Evolutionary conservation across 2,329 filamentous ascomycete species (phyloP), one percentile per base, ranked within the genome.

Genomic region (Calonectria pseudoreteaudii): DNA sequence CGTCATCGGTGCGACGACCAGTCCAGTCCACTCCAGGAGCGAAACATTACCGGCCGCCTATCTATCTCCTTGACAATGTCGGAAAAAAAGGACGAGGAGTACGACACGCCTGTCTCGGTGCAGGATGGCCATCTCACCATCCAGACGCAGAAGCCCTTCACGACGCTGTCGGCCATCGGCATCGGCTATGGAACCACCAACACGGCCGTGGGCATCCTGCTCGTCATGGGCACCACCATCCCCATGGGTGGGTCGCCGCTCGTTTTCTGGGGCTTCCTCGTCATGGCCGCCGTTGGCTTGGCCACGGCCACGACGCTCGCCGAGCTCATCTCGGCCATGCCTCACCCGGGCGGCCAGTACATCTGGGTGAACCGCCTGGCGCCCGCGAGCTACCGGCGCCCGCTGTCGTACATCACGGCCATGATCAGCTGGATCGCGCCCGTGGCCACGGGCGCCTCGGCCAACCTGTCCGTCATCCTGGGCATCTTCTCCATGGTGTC

Each of bases 91-190:
- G 67, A 52, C 34, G 60, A 70, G 10, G 66, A 72, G 14, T 71
- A 38, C 10, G 38, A 38, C 6, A 68, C 66, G 8, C 28, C 18
- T 6, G 52, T 31, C 18, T 75, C 76, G 7, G 56, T 79, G 5
- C 36, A 26, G 20, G 66, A 75, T 18, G 77, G 75, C 13, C 68
- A 80, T 23, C 53, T 76, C 31, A 79, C 74, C 4, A 41, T 78
- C 20, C 80, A 79, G 66, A 77, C 74, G 10, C 68, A 75, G 85
- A 88, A 68, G 85, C 81, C 49, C 60, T 75, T 82, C 74, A 81
- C 70, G 2, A 81, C 78, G 0, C 70, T 81, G 0, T 82, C 80
- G 0, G 80, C 79, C 3, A 69, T 82, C 3, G 80, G 80, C 26
- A 78, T 80, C 50, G 80, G 78, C 36, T 80, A 81, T 53, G 78